A percentile compares a stretch with the other conserved stretches of the same genome.
Evolutionary conservation across 441 rosid species (phyloP).

Genomic region (Dalechampia spathulata): DNA sequence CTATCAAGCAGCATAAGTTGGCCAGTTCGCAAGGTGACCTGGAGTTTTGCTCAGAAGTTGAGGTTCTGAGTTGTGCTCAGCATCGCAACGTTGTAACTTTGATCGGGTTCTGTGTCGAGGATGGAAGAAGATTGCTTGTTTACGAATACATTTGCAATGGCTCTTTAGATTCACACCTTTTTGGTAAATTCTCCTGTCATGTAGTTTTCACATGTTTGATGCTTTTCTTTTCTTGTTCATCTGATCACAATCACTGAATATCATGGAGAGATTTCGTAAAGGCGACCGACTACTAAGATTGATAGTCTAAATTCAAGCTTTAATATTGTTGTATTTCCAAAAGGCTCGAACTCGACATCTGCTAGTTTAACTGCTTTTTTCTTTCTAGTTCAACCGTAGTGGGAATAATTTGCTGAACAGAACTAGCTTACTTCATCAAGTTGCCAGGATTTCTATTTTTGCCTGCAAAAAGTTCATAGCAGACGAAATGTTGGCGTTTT

Average conservation of each 20-base stretch:
- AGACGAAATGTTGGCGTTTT: neutral
- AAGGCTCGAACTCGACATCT: no score
- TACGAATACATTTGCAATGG: constrained; percentile 97
- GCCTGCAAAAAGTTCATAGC: no score
- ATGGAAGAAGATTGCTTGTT: constrained; percentile 84
- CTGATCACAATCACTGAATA: no score
- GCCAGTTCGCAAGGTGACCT: constrained; percentile 96
- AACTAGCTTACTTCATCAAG: no score
- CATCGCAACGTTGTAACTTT: constrained; percentile 92
- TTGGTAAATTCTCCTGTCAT: constrained; percentile 41
- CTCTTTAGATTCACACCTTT: constrained; percentile 87
- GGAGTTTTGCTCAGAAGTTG: constrained; percentile 98
- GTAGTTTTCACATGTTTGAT: neutral
- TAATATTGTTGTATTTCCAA: no score
- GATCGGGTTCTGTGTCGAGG: constrained; percentile 92
- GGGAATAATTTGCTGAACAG: no score
- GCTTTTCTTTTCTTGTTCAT: neutral
- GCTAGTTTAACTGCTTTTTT: no score
- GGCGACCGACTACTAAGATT: no score
- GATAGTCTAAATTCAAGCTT: no score
- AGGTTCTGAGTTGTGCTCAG: constrained; percentile 97
- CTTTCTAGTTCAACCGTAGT: no score
- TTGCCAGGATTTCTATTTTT: no score
- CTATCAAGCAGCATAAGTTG: constrained; percentile 89
- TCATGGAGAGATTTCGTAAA: no score